Evolutionary conservation across 106 monocot species (phyloP).

Genomic region (Acorus gramineus): DNA sequence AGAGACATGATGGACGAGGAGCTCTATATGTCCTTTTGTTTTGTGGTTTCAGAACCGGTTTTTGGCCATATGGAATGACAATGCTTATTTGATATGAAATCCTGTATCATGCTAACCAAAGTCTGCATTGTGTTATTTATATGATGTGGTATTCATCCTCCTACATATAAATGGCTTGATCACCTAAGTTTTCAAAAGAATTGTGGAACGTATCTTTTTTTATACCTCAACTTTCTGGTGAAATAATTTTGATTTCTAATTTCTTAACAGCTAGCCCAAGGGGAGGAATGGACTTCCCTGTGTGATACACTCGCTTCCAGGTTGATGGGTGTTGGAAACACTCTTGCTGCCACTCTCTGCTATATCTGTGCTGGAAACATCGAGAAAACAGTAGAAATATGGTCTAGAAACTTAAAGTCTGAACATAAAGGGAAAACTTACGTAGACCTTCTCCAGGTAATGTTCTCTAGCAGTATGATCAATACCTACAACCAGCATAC

Average conservation of each 20-base stretch:
- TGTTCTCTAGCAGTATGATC: not conserved
- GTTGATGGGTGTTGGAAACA: conserved; percentile 54
- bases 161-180: too few relatives aligned
- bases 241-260: not conserved
- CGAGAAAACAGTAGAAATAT: conserved; percentile 93
- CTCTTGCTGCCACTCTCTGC: conserved; percentile 87
- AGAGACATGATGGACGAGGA: too few relatives aligned
- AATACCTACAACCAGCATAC: too few relatives aligned
- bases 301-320: conserved; percentile 92
- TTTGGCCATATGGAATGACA: too few relatives aligned
- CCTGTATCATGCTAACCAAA: too few relatives aligned
- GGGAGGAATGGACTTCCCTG: conserved; percentile 83
- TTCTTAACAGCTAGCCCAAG: conserved; percentile 62
- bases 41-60: too few relatives aligned
- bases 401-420: conserved; percentile 61
- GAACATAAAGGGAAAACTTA: conserved; percentile 54
- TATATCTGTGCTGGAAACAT: conserved; percentile 97
- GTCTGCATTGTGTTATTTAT: too few relatives aligned
- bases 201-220: not conserved
- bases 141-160: too few relatives aligned
- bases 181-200: too few relatives aligned
- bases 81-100: too few relatives aligned
- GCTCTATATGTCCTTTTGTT: too few relatives aligned
- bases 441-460: conserved; percentile 92
- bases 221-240: not conserved